Conservation (phyloP, 78 protist genomes). For the Dictyostelium firmibasis region DNA sequence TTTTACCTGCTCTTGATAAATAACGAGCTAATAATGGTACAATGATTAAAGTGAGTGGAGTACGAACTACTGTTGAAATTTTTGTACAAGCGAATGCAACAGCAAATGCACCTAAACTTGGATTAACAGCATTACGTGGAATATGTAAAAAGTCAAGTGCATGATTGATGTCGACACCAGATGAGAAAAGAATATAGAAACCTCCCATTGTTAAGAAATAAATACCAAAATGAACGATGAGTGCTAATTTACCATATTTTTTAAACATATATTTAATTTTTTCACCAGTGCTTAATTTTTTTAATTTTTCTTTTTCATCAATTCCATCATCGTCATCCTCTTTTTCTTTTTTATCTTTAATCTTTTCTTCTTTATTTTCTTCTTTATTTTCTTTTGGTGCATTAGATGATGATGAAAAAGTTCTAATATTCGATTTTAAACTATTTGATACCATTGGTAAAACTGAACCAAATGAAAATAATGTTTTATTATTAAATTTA, state of each 20-base stretch:
- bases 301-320: background rate
- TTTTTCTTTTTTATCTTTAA: background rate
- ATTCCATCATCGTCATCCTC: slow-evolving; percentile 1
- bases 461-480: background rate
- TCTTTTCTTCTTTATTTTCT: background rate
- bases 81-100: slow-evolving; percentile 57
- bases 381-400: background rate
- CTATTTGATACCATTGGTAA: background rate
- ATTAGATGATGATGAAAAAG: background rate
- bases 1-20: background rate
- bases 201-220: slow-evolving; percentile 49
- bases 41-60: slow-evolving; percentile 25
- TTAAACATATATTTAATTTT: slow-evolving; percentile 39
- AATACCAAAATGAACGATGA: slow-evolving; percentile 42
- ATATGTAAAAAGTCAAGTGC: slow-evolving; percentile 4
- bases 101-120: slow-evolving; percentile 57
- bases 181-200: slow-evolving; percentile 7
- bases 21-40: slow-evolving; percentile 51
- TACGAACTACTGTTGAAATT: slow-evolving; percentile 24
- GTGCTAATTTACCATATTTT: slow-evolving; percentile 32
- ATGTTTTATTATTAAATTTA: background rate
- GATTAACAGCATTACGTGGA: background rate
- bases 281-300: background rate
- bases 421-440: background rate
- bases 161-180: slow-evolving; percentile 23